Evolutionary conservation across 768 basidiomycete species (phyloP).

Genomic region (Pleurotus sapidus): DNA sequence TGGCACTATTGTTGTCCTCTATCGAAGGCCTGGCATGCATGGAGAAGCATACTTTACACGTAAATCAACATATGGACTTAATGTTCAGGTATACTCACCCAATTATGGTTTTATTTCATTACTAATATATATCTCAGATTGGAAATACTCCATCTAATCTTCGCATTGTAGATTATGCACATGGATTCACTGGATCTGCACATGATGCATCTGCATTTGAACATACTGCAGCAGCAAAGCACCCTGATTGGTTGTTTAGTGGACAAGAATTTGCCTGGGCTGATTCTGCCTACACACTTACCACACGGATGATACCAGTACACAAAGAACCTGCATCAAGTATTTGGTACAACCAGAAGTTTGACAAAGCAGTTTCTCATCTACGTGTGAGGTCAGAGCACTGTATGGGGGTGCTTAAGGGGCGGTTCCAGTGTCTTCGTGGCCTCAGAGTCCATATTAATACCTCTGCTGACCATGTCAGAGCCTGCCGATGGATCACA

Average conservation of each 20-base stretch:
- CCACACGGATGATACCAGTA: constrained; percentile 24
- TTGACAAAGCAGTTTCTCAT: constrained; percentile 21
- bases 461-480: constrained; percentile 17
- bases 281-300: constrained; percentile 26
- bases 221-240: constrained; percentile 14
- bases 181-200: constrained; percentile 18
- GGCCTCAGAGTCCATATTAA: constrained; percentile 23
- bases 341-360: constrained; percentile 18
- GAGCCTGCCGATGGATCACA: constrained; percentile 26
- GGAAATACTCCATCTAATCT: constrained; percentile 19
- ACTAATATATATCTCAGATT: constrained; percentile 6
- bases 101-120: background rate
- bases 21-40: constrained; percentile 24
- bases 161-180: constrained; percentile 17
- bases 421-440: constrained; percentile 19
- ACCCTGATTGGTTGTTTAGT: constrained; percentile 9
- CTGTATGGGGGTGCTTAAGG: constrained; percentile 24
- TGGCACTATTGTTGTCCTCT: constrained; percentile 27
- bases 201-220: constrained; percentile 20
- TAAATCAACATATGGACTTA: constrained; percentile 25
- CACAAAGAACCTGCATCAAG: constrained; percentile 25
- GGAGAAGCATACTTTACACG: constrained; percentile 33
- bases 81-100: constrained; percentile 21
- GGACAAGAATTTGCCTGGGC: constrained; percentile 23
- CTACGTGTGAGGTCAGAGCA: constrained; percentile 27